Base-by-base conservation (phyloP, 23 red algal species). In the Chondrus crispus region DNA sequence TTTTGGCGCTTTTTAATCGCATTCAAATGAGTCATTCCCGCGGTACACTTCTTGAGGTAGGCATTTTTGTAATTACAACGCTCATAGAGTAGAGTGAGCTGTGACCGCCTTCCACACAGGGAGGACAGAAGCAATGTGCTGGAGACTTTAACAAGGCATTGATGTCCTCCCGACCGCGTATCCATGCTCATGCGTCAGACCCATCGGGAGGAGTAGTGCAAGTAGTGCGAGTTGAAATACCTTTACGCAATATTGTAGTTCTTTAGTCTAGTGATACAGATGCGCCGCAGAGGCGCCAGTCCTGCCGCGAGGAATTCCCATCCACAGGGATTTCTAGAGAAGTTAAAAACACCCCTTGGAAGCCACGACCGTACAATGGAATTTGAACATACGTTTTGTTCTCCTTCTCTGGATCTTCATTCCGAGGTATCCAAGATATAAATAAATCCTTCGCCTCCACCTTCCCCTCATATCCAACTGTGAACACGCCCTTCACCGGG, bases 11-110 rank as follows among this genome's bases (percentile, higher is more conserved):
- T n/a, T 46, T 46, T 45, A 20, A 75, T 87, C 84, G 84, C 30
- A 52, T 72, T 62, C 84, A 87, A 68, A 72, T 87, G 84, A 87
- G 84, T 87, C 84, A 87, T 87, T 38, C 71, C 84, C 37, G 66
- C 84, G 84, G 66, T 87, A 87, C 84, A 87, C 54, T 8, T 80
- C 51, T 46, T 51, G 52, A 2, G 52, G n/a, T 3, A 80, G 22
- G 0, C 30, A 47, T 19, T 19, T 50, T 22, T 24, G 18, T 8
- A 22, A 28, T 29, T 14, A 5, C 43, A 50, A 18, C 16, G 74
- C 4, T 50, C 44, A 7, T 33, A 8, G 32, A 51, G 18, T 40
- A 36, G 26, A 5, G 42, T 24, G 11, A 76, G 10, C 10, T 38
- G 26, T 7, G 8, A 24, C 64, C 64, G 30, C 29, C 53, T 32